Base-by-base conservation (phyloP, 1,284 basidiomycete genomes). In the Apiotrichum laibachii region DNA sequence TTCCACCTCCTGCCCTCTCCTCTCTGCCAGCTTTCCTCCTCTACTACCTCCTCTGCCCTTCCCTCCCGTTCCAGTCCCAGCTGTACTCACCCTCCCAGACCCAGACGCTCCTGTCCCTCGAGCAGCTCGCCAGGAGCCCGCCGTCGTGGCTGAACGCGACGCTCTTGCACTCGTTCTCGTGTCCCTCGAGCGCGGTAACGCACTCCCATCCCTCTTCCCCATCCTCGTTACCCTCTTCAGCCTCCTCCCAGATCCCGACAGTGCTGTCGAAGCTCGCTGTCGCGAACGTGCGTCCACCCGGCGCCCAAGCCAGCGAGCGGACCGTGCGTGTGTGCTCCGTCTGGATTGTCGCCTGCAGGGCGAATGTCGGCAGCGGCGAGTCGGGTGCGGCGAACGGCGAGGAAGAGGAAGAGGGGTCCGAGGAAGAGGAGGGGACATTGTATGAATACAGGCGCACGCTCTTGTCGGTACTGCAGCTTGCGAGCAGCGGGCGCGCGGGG, bases 71-170 rank as follows among this genome's bases (percentile, higher is more conserved):
- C 26, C 4, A 31, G 26, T 31, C 7, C 26, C 26, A 53, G 40
- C 33, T 5, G 39, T 2, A 73, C 81, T 72, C 73, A 88, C 92
- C 90, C 83, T 98, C 96, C 95, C 96, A 99, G 50, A 99, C 85
- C 96, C 96, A 99, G 0, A 99, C 94, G 16, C 90, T 92, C 79
- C 98, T 97, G 80, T 99, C 96, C 60, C 96, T 82, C 68, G 89
- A 90, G 73, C 94, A 97, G 67, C 88, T 93, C 8, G 95, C 95
- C 18, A 99, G 81, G 31, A 97, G 78, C 7, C 83, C 88, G 0
- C 94, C 96, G 26, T 82, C 82, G 34, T 72, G 68, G 19, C 89
- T 94, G 78, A 92, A 99, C 4, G 87, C 89, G 0, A 98, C 89
- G 66, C 88, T 85, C 82, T 99, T 99, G 81, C 94, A 97, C 76